Evolutionary conservation across 148 eudicot species (phyloP).

Genomic region (Arctostaphylos glauca): DNA sequence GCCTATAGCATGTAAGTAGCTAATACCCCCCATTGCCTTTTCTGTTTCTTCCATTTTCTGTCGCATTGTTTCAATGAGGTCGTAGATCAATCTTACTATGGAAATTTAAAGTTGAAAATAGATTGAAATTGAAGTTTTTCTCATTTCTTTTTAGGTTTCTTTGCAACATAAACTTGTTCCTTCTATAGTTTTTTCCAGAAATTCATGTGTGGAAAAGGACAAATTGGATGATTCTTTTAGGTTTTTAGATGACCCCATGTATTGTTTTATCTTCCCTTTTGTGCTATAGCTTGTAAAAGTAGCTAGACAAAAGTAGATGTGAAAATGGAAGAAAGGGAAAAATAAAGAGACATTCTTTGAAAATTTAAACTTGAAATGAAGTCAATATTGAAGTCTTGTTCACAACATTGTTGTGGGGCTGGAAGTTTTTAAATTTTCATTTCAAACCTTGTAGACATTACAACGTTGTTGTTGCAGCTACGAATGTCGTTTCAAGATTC

Average conservation of each 20-base stretch:
- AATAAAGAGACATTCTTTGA: background rate
- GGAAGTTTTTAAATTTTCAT: background rate
- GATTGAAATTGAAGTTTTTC: background rate
- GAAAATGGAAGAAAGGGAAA: too few relatives aligned
- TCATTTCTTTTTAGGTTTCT: background rate
- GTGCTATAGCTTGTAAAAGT: background rate
- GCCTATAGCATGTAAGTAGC: background rate
- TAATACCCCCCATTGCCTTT: background rate
- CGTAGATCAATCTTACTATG: background rate
- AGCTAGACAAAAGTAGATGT: background rate
- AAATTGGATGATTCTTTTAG: background rate
- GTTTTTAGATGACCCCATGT: background rate
- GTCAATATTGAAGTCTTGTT: background rate
- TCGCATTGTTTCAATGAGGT: background rate
- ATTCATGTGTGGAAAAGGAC: background rate
- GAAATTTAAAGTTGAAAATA: constrained; percentile 1
- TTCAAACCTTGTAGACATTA: background rate
- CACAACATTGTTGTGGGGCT: too few relatives aligned
- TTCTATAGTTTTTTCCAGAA: background rate
- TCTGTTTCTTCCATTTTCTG: constrained; percentile 9
- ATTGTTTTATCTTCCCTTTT: background rate
- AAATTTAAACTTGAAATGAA: background rate
- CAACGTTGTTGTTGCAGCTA: background rate
- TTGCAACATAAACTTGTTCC: background rate
- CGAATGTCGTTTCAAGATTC: background rate